Evolutionary conservation across 805 yeast genomes (phyloP), one percentile per base, ranked within the genome.

Genomic region (Candida silvicultrix): DNA sequence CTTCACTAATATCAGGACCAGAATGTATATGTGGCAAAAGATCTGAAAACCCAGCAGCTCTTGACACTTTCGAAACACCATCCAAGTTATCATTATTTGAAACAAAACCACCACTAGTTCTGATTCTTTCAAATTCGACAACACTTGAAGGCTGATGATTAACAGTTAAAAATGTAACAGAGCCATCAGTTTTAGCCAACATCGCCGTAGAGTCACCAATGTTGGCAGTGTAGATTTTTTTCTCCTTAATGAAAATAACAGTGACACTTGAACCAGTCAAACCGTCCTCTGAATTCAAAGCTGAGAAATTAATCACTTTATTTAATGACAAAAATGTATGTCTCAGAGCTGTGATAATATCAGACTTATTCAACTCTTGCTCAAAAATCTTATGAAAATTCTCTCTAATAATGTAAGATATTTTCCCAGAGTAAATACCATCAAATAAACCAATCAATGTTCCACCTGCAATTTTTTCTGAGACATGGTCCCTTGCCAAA

Each of bases 101-200:
- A 11, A 94, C 96, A 62, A 77, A 85, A 1, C 98, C 98, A 44
- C 98, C 98, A 21, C 95, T 80, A 2, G 86, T 85, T 57, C 98
- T 73, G 41, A 94, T 87, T 55, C 97, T 72, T 59, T 89, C 96
- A 55, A 85, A 85, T 55, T 88, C 95, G 38, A 71, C 73, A 28
- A 85, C 72, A 23, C 76, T 79, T 5, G 94, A 83, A 9, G 98
- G 97, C 51, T 84, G 89, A 63, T 94, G 97, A 46, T 82, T 79
- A 20, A 75, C 79, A 1, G 96, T 85, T 38, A 94, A 68, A 4
- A 79, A 69, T n/a, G 73, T 68, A 60, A 78, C 84, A 42, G 88
- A 92, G 28, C 98, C 97, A 63, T 86, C 89, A 37, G 80, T 77
- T 48, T 84, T 77, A 8, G 95, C 81, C 43, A 92, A 62, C 42